Base-by-base conservation (phyloP, 768 basidiomycete species). In the Tulasnella sp. region DNA sequence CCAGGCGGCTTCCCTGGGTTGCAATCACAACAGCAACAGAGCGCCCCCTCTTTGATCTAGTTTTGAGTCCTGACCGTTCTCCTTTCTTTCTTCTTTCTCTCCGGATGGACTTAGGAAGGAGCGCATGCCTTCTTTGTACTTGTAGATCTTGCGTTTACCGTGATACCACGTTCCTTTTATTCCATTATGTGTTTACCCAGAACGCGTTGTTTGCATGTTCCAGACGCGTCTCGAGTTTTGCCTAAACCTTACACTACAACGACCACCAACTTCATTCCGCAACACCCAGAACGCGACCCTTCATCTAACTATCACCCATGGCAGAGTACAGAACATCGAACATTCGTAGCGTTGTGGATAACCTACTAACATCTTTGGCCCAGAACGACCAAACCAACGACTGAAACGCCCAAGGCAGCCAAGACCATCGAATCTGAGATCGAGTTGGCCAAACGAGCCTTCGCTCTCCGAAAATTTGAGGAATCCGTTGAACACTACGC, bases 401-500 rank as follows among this genome's bases (percentile, higher is more conserved):
- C 52, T 11, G 73, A 49, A 52, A 39, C 71, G 40, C 52, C 73
- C 34, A 54, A 76, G 25, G 70, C 75, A 14, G 78, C 74, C 37
- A 77, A 78, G 64, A 75, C 77, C 39, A 79, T 91, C 76, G 89
- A 91, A 79, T 87, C 84, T 68, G 85, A 87, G 12, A 84, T 94
- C 75, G 93, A 93, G 81, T 91, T 89, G 78, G 93, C 91, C 1
- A 92, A 92, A 86, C 92, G 93, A 85, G 93, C 93, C 1, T 93
- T 93, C 83, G 93, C 94, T 37, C 88, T 96, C 81, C 88, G 87
- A 81, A 93, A 93, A 82, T 96, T 90, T 79, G 92, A 95, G 80
- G 90, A 93, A 80, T 91, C 95, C 1, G 89, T 93, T 17, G 92
- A 94, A 40, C 85, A 90, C 81, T 96, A 95, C 83, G 91, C 92